A percentile compares a stretch with the other conserved stretches of the same genome.
phyloP scores from a whole-genome alignment of 129 eudicot genomes.

The Chrysanthemum seticuspe region DNA sequence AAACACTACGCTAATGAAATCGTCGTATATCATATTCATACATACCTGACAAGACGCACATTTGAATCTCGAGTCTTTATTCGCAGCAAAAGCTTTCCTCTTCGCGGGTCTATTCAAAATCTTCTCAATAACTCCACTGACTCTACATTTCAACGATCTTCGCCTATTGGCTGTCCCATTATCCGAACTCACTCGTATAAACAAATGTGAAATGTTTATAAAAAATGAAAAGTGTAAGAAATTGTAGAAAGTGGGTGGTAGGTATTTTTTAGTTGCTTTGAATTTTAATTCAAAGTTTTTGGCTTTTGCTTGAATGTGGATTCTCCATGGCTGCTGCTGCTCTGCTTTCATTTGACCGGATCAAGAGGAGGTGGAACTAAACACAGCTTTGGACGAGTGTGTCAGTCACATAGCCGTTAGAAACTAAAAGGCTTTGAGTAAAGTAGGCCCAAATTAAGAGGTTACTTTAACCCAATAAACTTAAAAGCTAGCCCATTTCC shows the following conservation, averaged over 20 bases:
- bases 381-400: too few species aligned
- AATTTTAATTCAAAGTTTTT: neutral
- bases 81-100: conserved; percentile 13
- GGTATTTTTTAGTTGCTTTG: conserved; percentile 22
- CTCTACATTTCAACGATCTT: conserved; percentile 16
- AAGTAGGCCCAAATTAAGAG: too few species aligned
- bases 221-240: neutral
- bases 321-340: too few species aligned
- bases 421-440: too few species aligned
- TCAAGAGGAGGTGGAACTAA: too few species aligned
- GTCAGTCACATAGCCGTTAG: too few species aligned
- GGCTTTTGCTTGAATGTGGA: too few species aligned
- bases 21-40: neutral
- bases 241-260: conserved; percentile 22
- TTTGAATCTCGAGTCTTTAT: neutral
- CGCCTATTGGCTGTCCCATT: neutral
- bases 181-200: neutral
- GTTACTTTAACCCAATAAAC: too few species aligned
- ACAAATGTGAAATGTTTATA: conserved; percentile 21
- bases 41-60: conserved; percentile 27
- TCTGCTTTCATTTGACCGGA: too few species aligned
- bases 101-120: neutral
- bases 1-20: neutral
- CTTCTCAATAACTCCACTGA: conserved; percentile 8
- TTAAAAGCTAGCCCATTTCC: too few species aligned